A percentile compares a stretch with the other conserved stretches of the same genome.
These are phyloP conservation scores for Oryza punctata DNA, from an alignment of 176 grass and related monocot species.

Conservation along the genomic window DNA sequence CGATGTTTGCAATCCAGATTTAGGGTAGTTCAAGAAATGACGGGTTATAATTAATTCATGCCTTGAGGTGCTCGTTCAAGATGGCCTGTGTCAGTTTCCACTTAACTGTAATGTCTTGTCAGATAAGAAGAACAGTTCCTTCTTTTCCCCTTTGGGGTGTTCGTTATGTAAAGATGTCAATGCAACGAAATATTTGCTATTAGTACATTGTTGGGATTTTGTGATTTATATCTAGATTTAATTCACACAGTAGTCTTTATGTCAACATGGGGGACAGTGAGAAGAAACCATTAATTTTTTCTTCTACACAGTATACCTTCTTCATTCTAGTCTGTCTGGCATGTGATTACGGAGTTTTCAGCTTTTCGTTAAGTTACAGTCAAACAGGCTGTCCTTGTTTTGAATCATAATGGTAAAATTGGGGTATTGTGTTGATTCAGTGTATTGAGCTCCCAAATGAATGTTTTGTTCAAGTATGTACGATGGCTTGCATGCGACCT, in stretches of 20 bases:
- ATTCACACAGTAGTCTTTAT: neutral
- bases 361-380: neutral
- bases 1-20: neutral
- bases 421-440: neutral
- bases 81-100: neutral
- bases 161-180: neutral
- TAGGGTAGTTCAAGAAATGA: neutral
- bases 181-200: no score
- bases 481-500: neutral
- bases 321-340: neutral
- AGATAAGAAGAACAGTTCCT: neutral
- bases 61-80: neutral
- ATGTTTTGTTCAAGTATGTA: neutral
- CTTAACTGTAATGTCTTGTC: neutral
- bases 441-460: neutral
- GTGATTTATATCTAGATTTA: neutral
- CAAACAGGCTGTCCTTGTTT: neutral
- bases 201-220: neutral
- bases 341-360: neutral
- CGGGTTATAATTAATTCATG: neutral
- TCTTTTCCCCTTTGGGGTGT: neutral
- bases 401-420: neutral
- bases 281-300: neutral
- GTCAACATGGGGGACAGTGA: neutral
- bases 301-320: neutral